phyloP scores from a whole-genome alignment of 805 yeast genomes.

The Yamadazyma nakazawae region DNA sequence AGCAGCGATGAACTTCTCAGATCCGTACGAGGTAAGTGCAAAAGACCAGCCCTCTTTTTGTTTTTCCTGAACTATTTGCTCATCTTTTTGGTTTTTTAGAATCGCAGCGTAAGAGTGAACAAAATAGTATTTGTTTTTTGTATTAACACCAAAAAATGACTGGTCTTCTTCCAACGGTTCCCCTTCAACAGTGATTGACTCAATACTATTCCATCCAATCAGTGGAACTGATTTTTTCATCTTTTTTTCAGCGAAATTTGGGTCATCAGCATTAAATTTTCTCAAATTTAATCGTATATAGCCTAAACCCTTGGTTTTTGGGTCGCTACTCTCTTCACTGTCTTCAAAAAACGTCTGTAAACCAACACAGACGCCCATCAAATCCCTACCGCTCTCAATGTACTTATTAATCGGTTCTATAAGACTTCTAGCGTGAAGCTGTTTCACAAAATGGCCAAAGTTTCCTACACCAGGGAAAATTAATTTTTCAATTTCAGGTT shows the following conservation, averaged over 20 bases:
- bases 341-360: constrained; percentile 77
- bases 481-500: constrained; percentile 50
- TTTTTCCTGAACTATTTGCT: constrained; percentile 25
- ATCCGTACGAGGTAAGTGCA: constrained; percentile 70
- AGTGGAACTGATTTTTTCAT: constrained; percentile 84
- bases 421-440: constrained; percentile 59
- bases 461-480: constrained; percentile 97
- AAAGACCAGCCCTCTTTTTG: constrained; percentile 61
- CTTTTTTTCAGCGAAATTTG: constrained; percentile 21
- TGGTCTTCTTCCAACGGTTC: constrained; percentile 19
- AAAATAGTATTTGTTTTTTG: constrained; percentile 76
- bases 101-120: constrained; percentile 93
- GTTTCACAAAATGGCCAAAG: constrained; percentile 87
- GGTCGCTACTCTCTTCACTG: constrained; percentile 66
- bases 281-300: constrained; percentile 44
- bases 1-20: constrained; percentile 81
- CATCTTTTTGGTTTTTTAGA: constrained; percentile 29
- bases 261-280: constrained; percentile 52
- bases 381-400: constrained; percentile 71
- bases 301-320: constrained; percentile 58
- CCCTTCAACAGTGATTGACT: constrained; percentile 21
- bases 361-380: constrained; percentile 98
- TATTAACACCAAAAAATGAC: constrained; percentile 60
- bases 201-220: constrained; percentile 86
- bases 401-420: constrained; percentile 63